These are phyloP conservation scores for Prunus mongolica DNA, from an alignment of 306 rosid species.

Conservation along the genomic window DNA sequence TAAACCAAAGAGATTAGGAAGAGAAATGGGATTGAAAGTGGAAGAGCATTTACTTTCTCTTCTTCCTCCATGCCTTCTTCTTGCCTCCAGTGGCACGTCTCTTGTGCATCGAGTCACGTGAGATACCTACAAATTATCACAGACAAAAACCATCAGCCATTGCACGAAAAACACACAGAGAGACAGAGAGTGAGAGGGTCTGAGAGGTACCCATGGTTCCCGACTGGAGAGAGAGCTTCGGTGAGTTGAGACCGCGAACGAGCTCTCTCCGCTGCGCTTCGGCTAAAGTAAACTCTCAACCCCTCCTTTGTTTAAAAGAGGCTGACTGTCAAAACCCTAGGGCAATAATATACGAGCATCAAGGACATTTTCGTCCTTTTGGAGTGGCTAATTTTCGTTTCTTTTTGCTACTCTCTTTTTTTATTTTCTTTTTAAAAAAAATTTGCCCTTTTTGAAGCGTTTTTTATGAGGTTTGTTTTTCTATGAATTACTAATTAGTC, in stretches of 20 bases:
- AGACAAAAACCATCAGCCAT: background rate
- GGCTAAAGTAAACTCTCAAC: background rate
- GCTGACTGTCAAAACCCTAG: background rate
- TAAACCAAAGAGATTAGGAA: background rate
- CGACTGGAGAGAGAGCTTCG: background rate
- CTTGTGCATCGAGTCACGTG: conserved; percentile 52
- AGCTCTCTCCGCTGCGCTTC: background rate
- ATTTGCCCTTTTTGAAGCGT: too few species aligned
- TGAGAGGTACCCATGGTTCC: conserved; percentile 6
- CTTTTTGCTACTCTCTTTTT: too few species aligned
- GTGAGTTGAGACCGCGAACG: background rate
- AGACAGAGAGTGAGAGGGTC: background rate
- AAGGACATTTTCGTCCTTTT: background rate
- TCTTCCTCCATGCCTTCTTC: conserved; percentile 53
- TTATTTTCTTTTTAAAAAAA: too few species aligned
- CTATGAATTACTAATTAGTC: too few species aligned
- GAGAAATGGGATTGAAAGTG: background rate
- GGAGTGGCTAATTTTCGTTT: background rate
- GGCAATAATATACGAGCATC: background rate
- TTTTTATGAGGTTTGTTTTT: too few species aligned
- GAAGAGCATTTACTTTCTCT: conserved; percentile 32
- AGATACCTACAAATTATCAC: conserved; percentile 30
- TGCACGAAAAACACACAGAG: background rate
- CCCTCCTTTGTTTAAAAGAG: background rate
- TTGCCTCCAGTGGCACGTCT: conserved; percentile 51